Conservation (phyloP, 2,329 filamentous ascomycete genomes). For the Apiospora koreana region DNA sequence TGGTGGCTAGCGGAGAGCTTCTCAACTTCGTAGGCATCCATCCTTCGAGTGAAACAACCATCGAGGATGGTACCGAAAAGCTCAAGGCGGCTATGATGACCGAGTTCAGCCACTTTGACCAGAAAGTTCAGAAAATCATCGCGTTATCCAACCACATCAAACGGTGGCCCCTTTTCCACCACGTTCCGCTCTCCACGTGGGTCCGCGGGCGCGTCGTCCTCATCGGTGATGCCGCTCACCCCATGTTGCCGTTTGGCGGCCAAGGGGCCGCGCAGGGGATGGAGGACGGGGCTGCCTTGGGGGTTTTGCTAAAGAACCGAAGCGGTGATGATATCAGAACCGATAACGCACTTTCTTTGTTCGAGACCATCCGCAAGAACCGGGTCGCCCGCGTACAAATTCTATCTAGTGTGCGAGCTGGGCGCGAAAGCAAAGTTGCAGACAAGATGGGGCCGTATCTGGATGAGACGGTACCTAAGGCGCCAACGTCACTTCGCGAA, state of each 20-base stretch:
- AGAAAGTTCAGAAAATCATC: no score
- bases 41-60: no score
- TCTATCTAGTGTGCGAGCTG: not conserved
- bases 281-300: conserved; percentile 45
- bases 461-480: not conserved
- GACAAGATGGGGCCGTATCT: not conserved
- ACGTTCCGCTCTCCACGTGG: conserved; percentile 65
- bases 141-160: no score
- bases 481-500: not conserved
- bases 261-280: conserved; percentile 68
- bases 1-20: no score
- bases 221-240: conserved; percentile 62
- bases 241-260: conserved; percentile 63
- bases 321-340: not conserved
- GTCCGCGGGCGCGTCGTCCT: conserved; percentile 52
- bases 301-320: not conserved
- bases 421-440: not conserved
- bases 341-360: not conserved
- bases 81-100: no score
- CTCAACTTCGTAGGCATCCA: no score
- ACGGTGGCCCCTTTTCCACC: conserved; percentile 61
- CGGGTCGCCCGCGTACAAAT: not conserved
- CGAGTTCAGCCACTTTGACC: no score
- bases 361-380: not conserved
- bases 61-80: no score